Evolutionary conservation across 768 basidiomycete species (phyloP).

Genomic region (Ramaria rubella): DNA sequence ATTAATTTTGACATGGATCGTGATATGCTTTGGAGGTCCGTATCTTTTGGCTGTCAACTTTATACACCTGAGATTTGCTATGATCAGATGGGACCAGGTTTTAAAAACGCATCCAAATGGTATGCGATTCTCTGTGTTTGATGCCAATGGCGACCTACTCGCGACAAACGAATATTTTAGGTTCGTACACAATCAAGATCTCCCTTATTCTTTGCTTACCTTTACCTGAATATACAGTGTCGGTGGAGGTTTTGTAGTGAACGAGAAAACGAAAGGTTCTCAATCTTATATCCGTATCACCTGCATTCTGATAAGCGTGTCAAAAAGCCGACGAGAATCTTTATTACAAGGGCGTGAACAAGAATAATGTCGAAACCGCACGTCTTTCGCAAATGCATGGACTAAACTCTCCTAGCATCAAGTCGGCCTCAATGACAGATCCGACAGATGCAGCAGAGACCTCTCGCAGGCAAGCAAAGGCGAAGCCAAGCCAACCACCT

Average conservation of each 20-base stretch:
- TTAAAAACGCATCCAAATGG: constrained; percentile 88
- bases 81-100: constrained; percentile 61
- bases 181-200: constrained; percentile 21
- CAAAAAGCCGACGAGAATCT: constrained; percentile 79
- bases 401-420: constrained; percentile 29
- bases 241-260: constrained; percentile 92
- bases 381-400: constrained; percentile 63
- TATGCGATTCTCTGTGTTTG: constrained; percentile 87
- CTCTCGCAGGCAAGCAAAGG: constrained; percentile 7
- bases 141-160: constrained; percentile 71
- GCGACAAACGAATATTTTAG: constrained; percentile 95
- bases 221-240: constrained; percentile 46
- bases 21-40: constrained; percentile 80
- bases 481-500: constrained; percentile 55
- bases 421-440: background rate
- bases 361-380: constrained; percentile 70
- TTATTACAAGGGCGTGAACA: constrained; percentile 90
- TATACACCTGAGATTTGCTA: background rate
- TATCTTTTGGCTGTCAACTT: background rate
- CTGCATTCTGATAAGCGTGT: background rate
- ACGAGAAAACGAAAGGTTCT: constrained; percentile 83
- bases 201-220: constrained; percentile 13
- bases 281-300: background rate
- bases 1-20: constrained; percentile 82
- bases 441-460: constrained; percentile 13